Base-by-base conservation (phyloP, 352 stramenopile genomes). In the Globisporangium nunn region DNA sequence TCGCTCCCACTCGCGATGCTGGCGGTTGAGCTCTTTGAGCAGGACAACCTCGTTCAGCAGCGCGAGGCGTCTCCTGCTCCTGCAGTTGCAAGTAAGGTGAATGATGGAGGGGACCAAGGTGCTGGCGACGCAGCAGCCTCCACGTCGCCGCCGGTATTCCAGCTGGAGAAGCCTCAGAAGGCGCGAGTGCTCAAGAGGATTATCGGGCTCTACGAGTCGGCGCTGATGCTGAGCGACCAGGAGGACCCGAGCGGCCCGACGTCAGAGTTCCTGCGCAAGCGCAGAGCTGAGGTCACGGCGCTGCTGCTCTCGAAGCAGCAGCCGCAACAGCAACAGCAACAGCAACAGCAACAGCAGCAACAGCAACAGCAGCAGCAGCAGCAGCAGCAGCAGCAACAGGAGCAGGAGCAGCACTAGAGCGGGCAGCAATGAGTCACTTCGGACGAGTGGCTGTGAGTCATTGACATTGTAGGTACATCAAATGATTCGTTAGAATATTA, bases 1-100 rank as follows among this genome's bases (percentile, higher is more conserved):
- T 54, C 62, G 52, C 18, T 52, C 6, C 18, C 49, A 6, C 52
- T 68, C 0, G 68, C 68, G 23, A 50, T 61, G 28, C 58, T 65
- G 10, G 59, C 66, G 17, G 59, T 75, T 17, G 50, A 58, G 40
- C 58, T 66, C 10, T 75, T 66, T 30, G 68, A 75, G 50, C 44
- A 55, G 8, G 55, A 52, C 8, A 56, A 71, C 29, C 50, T 59
- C 37, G 33, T 29, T 10, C 12, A 46, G 40, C 23, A 46, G 14
- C 12, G 40, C 40, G 40, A 23, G 23, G 2, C 40, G 7, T 46
- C 30, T 31, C 11, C 50, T 31, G 15, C 15, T 18, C 2, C 29
- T 5, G 23, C 8, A 31, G 33, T 30, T 61, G 49, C 2, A 53
- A 52, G 2, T 37, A 52, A 15, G 31, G 62, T 54, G 37, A 29